Evolutionary conservation across 805 yeast genomes (phyloP).

Genomic region (Ogataea trehalophila): DNA sequence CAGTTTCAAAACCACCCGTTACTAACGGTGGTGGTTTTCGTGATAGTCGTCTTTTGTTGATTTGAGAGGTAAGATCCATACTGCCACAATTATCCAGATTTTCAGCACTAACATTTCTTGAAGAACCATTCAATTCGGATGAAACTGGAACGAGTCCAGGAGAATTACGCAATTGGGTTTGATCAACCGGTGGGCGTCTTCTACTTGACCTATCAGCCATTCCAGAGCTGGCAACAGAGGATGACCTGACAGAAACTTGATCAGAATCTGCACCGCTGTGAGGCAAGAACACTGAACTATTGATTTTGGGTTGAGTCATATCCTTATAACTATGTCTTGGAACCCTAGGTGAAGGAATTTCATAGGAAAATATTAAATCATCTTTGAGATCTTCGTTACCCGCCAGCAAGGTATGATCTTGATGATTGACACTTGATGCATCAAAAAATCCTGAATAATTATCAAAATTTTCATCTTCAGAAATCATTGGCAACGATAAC

Average conservation of each 20-base stretch:
- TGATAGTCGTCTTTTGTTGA: neutral
- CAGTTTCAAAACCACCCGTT: neutral
- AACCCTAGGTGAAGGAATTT: neutral
- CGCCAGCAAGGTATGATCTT: neutral
- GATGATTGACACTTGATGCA: neutral
- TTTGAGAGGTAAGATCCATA: too few species aligned
- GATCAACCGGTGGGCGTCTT: slow-evolving; percentile 16
- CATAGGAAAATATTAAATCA: neutral
- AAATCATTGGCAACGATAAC: slow-evolving; percentile 16
- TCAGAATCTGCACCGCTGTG: neutral
- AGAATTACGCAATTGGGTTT: neutral
- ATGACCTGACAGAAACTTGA: neutral
- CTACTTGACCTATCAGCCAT: neutral
- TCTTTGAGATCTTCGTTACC: neutral
- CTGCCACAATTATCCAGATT: slow-evolving; percentile 1
- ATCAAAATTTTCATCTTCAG: slow-evolving; percentile 15
- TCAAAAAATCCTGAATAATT: neutral
- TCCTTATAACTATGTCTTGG: neutral
- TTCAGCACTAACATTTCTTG: neutral
- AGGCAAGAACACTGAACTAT: too few species aligned
- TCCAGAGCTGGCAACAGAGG: neutral
- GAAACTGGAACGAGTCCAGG: neutral
- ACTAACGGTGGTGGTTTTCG: slow-evolving; percentile 15
- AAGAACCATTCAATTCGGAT: too few species aligned
- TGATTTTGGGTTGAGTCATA: too few species aligned